Evolutionary conservation across 2,329 filamentous ascomycete species (phyloP).

Genomic region (Microcyclosporella mali): DNA sequence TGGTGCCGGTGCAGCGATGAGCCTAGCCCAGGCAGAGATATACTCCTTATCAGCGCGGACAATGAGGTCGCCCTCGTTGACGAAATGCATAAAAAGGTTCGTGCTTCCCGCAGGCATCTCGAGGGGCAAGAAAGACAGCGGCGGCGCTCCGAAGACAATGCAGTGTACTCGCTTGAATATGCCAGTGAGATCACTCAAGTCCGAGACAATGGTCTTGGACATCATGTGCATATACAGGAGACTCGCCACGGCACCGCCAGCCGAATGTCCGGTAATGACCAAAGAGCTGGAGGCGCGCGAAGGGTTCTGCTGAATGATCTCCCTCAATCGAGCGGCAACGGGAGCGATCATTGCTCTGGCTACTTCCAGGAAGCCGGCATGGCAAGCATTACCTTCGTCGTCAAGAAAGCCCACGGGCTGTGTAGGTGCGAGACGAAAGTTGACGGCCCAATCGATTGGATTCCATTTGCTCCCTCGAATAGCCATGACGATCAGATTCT

Average conservation of each 20-base stretch:
- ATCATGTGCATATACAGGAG: conserved; percentile 81
- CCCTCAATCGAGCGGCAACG: conserved; percentile 63
- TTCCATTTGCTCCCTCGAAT: conserved; percentile 68
- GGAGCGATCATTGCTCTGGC: conserved; percentile 68
- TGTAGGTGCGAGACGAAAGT: conserved; percentile 63
- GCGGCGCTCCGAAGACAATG: conserved; percentile 78
- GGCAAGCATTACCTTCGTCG: conserved; percentile 69
- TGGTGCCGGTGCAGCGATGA: conserved; percentile 50
- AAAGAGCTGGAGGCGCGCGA: conserved; percentile 60
- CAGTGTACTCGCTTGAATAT: conserved; percentile 77
- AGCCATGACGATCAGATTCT: conserved; percentile 74
- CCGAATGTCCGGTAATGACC: conserved; percentile 79
- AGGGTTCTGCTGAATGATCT: conserved; percentile 67
- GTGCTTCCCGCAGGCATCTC: conserved; percentile 52
- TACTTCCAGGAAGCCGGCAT: conserved; percentile 71
- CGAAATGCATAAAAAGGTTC: conserved; percentile 69
- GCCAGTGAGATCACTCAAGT: conserved; percentile 62
- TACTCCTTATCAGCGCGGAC: conserved; percentile 70
- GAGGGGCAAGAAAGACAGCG: conserved; percentile 65
- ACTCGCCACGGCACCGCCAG: conserved; percentile 75
- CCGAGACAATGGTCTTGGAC: conserved; percentile 54
- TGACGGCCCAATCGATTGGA: conserved; percentile 82
- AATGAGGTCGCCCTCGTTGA: conserved; percentile 84
- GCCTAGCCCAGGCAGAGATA: conserved; percentile 62
- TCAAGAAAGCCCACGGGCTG: conserved; percentile 67